Evolutionary conservation across 1,284 basidiomycete genomes (phyloP), one percentile per base, ranked within the genome.

Genomic region (Papiliotrema laurentii): DNA sequence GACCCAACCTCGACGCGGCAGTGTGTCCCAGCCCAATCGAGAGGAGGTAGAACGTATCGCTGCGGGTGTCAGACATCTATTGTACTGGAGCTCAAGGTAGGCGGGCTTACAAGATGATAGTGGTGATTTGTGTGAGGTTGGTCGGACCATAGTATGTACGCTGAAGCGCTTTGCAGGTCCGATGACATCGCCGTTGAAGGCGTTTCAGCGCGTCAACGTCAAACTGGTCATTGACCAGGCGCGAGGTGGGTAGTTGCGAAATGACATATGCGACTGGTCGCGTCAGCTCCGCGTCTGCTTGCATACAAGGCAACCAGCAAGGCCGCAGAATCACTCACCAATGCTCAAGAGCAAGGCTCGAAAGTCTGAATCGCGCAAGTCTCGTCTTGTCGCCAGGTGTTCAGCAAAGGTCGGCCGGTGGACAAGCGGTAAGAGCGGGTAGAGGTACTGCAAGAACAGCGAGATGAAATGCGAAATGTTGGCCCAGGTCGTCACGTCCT

Each of bases 371-470:
- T 74, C 72, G 21, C 60, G 43, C 41, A 62, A 48, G 55, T 74
- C 72, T 39, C 67, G 50, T 33, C 72, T 55, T 19, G 68, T 66
- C 9, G 69, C 69, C 13, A 74, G 55, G 34, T 68, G 55, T 45
- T 69, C 66, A 0, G 66, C 66, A 43, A 73, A 74, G 5, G 70
- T 73, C 16, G 69, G 69, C n/a, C 69, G 64, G 38, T 74, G 72
- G 2, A 74, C 69, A 13, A 74, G 59, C 16, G 72, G 72, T 25
- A 71, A 43, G 9, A 73, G 50, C 3, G 71, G 68, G 44, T 71
- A 73, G 4, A 71, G 60, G 55, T 71, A 69, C 50, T 68, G 61
- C 13, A 74, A 55, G 53, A 71, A 73, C 3, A 74, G 61, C 9
- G 66, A 68, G 40, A 71, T 69, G 51, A 69, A 74, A 43, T 71